These are phyloP conservation scores for Diplodia mutila DNA, from an alignment of 2,329 filamentous ascomycete species.

Conservation along the genomic window DNA sequence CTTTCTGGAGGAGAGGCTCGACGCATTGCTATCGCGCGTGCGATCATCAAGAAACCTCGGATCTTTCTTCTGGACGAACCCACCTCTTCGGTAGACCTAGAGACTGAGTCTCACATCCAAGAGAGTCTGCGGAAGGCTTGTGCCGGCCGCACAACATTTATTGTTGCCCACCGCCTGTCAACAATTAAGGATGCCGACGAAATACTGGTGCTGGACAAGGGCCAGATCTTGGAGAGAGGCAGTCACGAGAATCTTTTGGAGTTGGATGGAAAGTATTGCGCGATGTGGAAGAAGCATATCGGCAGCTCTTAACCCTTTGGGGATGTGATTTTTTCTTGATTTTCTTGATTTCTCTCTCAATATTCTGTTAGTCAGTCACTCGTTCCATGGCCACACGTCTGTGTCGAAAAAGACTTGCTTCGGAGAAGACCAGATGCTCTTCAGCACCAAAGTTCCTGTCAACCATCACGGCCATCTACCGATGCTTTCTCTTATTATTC, in stretches of 20 bases:
- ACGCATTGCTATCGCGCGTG: constrained; percentile 34
- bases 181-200: not conserved
- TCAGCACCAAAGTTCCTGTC: too few relatives aligned
- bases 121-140: not conserved
- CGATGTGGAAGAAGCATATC: constrained; percentile 93
- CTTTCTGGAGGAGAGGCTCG: constrained; percentile 68
- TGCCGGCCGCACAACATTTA: not conserved
- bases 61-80: not conserved
- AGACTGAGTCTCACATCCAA: not conserved
- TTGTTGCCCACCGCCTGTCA: not conserved
- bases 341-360: too few relatives aligned
- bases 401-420: too few relatives aligned
- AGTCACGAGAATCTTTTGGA: constrained; percentile 33
- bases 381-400: too few relatives aligned
- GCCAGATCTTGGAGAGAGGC: not conserved
- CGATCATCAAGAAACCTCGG: not conserved
- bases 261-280: constrained; percentile 72
- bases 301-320: too few relatives aligned
- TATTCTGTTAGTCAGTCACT: too few relatives aligned
- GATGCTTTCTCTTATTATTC: too few relatives aligned
- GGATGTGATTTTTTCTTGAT: too few relatives aligned
- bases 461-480: too few relatives aligned
- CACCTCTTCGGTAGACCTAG: not conserved
- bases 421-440: too few relatives aligned
- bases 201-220: not conserved